Base-by-base conservation (phyloP, 768 basidiomycete genomes). In the Trametes coccinea region DNA sequence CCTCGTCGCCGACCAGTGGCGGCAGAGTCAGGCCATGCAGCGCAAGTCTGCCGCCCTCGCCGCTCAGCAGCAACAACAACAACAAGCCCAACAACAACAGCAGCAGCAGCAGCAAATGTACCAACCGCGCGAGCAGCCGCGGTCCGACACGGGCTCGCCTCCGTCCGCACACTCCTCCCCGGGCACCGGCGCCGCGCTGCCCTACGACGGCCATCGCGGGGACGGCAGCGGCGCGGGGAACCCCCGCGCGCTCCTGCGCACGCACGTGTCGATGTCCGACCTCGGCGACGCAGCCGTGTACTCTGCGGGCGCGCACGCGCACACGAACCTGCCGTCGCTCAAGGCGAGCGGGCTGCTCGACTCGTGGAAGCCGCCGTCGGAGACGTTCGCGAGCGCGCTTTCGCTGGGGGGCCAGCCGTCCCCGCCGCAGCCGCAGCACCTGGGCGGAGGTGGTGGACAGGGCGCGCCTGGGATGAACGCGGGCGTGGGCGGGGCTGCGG, bases 321-420 rank as follows among this genome's bases (percentile, higher is more conserved):
- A 56, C 76, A 55, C 47, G 40, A 64, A 84, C 86, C 73, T 91
- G 60, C 89, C 89, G 34, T 90, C 89, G 40, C 75, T 91, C 56
- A 90, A 90, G 73, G 83, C 85, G 34, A 89, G 87, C 64, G 89
- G 89, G 22, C 77, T 91, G 47, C 76, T 91, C 43, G 87, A 89
- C 66, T 77, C 80, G 59, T 81, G 66, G 67, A 59, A 55, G 61
- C 64, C 64, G 56, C 64, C 71, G 34, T 50, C 67, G 33, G 68
- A 69, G 59, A 62, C 67, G 62, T 70, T 69, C 50, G 66, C 66
- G 48, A 63, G 53, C 52, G 39, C 66, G 57, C 62, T 66, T 49
- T 66, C 64, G 47, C 60, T 66, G 0, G 45, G 33, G n/a, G n/a
- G n/a, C n/a, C 22, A 22, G 22, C 22, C 22, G 22, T 22, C 22